phyloP scores from a whole-genome alignment of 2,329 filamentous ascomycete genomes.

The Calonectria fujianensis region DNA sequence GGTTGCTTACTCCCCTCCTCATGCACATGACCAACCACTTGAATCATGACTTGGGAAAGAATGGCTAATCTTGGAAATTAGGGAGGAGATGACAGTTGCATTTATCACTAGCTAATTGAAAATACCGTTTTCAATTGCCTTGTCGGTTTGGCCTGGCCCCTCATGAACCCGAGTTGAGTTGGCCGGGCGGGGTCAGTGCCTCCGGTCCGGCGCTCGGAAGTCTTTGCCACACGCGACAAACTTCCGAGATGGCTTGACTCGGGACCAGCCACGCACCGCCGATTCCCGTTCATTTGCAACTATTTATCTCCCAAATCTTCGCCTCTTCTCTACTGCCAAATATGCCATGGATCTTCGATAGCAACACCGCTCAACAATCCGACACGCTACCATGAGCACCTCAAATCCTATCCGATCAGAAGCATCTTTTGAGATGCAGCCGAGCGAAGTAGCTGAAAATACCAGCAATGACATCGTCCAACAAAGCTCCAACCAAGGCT shows the following conservation, averaged over 20 bases:
- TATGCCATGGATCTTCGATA: not conserved
- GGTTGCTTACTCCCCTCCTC: not conserved
- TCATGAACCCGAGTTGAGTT: not conserved
- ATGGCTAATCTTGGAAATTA: no score
- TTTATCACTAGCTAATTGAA: not conserved
- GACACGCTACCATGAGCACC: not conserved
- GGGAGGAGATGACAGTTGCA: not conserved
- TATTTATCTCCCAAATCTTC: not conserved
- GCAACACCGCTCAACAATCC: not conserved
- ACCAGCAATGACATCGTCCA: no score
- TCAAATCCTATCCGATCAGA: not conserved
- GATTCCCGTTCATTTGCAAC: not conserved
- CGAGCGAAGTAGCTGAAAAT: not conserved
- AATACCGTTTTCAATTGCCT: not conserved
- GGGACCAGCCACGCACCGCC: not conserved
- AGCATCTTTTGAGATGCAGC: conserved; percentile 4
- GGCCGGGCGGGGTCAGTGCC: not conserved
- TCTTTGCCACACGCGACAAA: not conserved
- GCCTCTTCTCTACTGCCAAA: no score
- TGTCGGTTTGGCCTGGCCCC: not conserved
- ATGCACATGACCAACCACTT: not conserved
- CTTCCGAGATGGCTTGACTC: conserved; percentile 1
- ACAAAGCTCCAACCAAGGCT: not conserved
- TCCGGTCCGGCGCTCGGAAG: conserved; percentile 6
- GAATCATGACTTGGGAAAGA: not conserved